Evolutionary conservation across 2,329 filamentous ascomycete species (phyloP).

Genomic region (Onygenales sp.): DNA sequence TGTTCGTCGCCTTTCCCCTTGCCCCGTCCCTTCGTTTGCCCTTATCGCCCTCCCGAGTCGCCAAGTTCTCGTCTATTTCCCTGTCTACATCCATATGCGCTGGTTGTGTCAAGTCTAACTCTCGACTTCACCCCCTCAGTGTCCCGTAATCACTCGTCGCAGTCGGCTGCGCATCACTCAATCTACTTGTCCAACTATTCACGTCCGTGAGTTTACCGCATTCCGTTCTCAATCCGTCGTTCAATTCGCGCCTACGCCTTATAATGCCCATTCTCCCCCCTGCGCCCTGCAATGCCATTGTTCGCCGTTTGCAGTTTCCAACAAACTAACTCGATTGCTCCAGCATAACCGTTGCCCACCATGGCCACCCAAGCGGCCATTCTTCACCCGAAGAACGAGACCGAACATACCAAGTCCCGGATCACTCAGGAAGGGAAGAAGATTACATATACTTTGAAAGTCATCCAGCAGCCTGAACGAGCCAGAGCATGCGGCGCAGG

Average conservation of each 20-base stretch:
- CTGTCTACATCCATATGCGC: not conserved
- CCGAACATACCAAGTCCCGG: conserved; percentile 42
- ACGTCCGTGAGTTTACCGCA: too few relatives aligned
- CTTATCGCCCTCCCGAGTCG: not conserved
- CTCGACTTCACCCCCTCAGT: not conserved
- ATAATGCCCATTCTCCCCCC: too few relatives aligned
- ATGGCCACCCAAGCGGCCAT: conserved; percentile 34
- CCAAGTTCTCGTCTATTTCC: not conserved
- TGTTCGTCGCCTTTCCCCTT: not conserved
- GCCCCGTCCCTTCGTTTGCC: not conserved
- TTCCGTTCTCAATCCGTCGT: too few relatives aligned
- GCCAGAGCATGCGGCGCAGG: conserved; percentile 92
- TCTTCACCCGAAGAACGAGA: conserved; percentile 44
- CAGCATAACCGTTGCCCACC: conserved; percentile 22
- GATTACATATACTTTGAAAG: conserved; percentile 71
- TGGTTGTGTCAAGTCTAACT: not conserved
- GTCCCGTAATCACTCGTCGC: not conserved
- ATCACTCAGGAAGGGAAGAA: conserved; percentile 65
- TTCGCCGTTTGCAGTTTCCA: too few relatives aligned
- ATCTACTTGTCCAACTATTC: not conserved
- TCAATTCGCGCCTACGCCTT: too few relatives aligned
- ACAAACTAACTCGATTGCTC: not conserved
- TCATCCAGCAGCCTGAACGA: conserved; percentile 89
- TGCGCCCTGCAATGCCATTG: too few relatives aligned
- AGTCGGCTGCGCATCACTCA: not conserved